These are phyloP conservation scores for Neurospora cerealis DNA, from an alignment of 495 filamentous ascomycete species.

Conservation along the genomic window DNA sequence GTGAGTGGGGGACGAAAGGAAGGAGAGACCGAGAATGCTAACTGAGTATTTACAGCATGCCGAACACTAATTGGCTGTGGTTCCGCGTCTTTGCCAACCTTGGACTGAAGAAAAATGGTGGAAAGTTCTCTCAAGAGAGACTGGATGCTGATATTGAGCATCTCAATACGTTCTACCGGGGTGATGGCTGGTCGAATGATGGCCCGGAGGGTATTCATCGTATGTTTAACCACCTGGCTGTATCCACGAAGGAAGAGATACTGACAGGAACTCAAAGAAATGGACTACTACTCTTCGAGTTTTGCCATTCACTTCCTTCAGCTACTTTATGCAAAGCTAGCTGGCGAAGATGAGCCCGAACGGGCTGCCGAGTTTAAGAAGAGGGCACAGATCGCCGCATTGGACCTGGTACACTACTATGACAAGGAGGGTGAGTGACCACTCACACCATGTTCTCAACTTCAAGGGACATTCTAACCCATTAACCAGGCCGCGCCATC, in stretches of 20 bases:
- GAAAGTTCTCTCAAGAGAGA: constrained; percentile 51
- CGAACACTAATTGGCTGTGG: constrained; percentile 60
- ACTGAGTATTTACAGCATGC: constrained; percentile 31
- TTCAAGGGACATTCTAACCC: neutral
- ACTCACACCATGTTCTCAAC: neutral
- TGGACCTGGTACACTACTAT: constrained; percentile 68
- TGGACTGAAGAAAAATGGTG: constrained; percentile 60
- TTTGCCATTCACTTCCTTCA: constrained; percentile 75
- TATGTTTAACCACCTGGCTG: constrained; percentile 10
- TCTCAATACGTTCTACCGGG: constrained; percentile 68
- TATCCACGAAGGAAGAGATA: neutral
- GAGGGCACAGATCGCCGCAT: constrained; percentile 52
- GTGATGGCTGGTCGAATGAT: constrained; percentile 72
- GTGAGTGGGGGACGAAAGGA: neutral
- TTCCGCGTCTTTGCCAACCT: constrained; percentile 78
- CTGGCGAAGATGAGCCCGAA: constrained; percentile 54
- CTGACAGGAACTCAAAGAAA: constrained; percentile 29
- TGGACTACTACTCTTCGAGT: constrained; percentile 76
- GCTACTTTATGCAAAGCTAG: constrained; percentile 64
- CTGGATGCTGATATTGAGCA: constrained; percentile 67
- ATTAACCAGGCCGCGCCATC: constrained; percentile 42
- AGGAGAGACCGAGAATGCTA: neutral
- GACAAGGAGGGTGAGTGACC: constrained; percentile 44
- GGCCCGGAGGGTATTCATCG: constrained; percentile 63
- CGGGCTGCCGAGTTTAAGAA: constrained; percentile 61